Evolutionary conservation across 495 filamentous ascomycete species (phyloP).

Genomic region (Polyplosphaeria fusca): DNA sequence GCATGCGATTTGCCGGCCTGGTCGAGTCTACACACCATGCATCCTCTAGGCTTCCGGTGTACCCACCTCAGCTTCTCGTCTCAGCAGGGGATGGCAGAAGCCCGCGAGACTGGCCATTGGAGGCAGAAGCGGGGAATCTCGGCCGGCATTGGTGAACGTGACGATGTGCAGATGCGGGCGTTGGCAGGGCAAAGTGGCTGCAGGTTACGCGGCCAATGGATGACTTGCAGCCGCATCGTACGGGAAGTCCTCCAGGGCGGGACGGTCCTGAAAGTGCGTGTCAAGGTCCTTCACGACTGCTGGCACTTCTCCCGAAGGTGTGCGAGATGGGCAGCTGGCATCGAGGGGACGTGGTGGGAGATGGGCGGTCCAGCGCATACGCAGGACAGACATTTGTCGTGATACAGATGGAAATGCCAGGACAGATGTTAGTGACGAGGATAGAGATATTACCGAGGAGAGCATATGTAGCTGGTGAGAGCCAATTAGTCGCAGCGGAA

Average conservation of each 20-base stretch:
- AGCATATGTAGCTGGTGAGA: too few species aligned
- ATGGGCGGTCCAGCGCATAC: neutral
- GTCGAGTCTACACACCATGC: neutral
- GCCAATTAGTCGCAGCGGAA: too few species aligned
- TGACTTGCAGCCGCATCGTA: neutral
- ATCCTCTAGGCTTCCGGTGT: conserved; percentile 10
- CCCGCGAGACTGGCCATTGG: conserved; percentile 12
- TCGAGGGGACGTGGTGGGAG: neutral
- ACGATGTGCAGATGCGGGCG: conserved; percentile 22
- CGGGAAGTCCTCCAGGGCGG: neutral
- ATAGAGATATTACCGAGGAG: too few species aligned
- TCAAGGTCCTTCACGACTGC: conserved; percentile 1
- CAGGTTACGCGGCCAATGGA: neutral
- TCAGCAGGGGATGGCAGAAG: neutral
- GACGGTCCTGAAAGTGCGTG: conserved; percentile 5
- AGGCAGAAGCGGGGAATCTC: neutral
- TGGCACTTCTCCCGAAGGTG: neutral
- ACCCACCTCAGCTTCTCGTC: neutral
- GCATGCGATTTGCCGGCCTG: neutral
- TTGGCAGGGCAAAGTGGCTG: neutral
- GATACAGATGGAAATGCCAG: neutral
- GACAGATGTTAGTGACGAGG: neutral
- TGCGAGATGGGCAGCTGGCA: neutral
- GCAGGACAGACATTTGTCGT: neutral
- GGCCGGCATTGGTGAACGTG: conserved; percentile 14